These are phyloP conservation scores for Citrus hindsii DNA, from an alignment of 345 rosid genomes.

Conservation along the genomic window DNA sequence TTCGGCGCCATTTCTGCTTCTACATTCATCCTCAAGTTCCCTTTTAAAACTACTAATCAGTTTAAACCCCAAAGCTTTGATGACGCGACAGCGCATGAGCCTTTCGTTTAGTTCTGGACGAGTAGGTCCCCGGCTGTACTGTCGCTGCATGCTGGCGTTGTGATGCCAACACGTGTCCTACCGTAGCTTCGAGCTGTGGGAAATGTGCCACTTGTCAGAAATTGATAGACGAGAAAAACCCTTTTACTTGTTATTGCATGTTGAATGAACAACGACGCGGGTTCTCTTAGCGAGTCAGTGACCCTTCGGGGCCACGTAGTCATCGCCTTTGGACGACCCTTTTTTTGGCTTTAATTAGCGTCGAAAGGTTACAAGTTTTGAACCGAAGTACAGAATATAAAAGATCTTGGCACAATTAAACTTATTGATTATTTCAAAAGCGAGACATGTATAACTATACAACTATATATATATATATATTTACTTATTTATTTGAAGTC, in stretches of 20 bases:
- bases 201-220: neutral
- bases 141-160: neutral
- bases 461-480: too few species aligned
- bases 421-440: too few species aligned
- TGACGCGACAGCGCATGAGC: neutral
- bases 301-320: neutral
- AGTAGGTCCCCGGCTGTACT: neutral
- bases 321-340: neutral
- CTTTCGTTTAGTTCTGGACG: neutral
- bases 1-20: neutral
- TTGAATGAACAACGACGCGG: too few species aligned
- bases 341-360: neutral
- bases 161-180: neutral
- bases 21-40: too few species aligned
- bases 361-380: neutral
- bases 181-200: neutral
- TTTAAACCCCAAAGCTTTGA: too few species aligned
- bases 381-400: neutral
- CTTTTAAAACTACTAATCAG: too few species aligned
- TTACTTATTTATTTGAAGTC: neutral
- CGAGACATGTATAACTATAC: too few species aligned
- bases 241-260: too few species aligned
- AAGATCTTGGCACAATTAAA: neutral
- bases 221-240: neutral
- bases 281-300: too few species aligned